Evolutionary conservation across 2,329 filamentous ascomycete genomes (phyloP).

Genomic region (Fusarium sulawesiense): DNA sequence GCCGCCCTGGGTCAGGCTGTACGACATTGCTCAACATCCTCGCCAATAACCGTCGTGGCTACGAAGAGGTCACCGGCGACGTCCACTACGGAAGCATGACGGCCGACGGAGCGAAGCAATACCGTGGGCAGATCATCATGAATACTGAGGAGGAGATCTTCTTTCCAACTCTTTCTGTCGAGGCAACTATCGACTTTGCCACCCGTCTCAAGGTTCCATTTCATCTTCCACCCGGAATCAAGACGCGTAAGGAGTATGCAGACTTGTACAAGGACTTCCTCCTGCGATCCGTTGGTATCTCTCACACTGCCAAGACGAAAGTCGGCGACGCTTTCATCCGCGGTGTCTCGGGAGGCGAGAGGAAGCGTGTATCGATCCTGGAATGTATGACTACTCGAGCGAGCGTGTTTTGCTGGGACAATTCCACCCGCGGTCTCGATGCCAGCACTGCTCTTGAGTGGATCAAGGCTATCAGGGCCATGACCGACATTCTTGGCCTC

Average conservation of each 20-base stretch:
- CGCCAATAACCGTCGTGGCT: constrained; percentile 71
- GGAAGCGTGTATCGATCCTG: constrained; percentile 76
- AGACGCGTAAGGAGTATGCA: constrained; percentile 58
- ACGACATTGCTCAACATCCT: constrained; percentile 77
- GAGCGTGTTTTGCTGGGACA: constrained; percentile 74
- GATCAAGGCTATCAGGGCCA: constrained; percentile 67
- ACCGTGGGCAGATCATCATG: constrained; percentile 70
- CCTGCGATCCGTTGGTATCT: constrained; percentile 66
- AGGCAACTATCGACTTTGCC: constrained; percentile 77
- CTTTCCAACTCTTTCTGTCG: constrained; percentile 77
- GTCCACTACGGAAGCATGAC: constrained; percentile 65
- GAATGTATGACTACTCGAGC: constrained; percentile 69
- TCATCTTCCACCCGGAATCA: constrained; percentile 57
- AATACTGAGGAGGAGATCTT: constrained; percentile 76
- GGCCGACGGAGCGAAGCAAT: constrained; percentile 60
- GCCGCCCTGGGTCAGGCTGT: constrained; percentile 75
- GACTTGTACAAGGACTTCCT: constrained; percentile 64
- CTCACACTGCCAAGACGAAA: constrained; percentile 71
- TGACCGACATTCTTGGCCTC: constrained; percentile 71
- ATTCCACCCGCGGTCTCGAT: constrained; percentile 73
- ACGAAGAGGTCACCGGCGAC: constrained; percentile 67
- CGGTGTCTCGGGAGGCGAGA: constrained; percentile 75
- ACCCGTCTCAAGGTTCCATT: constrained; percentile 68
- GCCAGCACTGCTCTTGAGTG: constrained; percentile 72
- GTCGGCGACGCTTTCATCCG: constrained; percentile 74